These are phyloP conservation scores for Vitis hybrid DNA, from an alignment of 177 flowering plant genomes.

Conservation along the genomic window DNA sequence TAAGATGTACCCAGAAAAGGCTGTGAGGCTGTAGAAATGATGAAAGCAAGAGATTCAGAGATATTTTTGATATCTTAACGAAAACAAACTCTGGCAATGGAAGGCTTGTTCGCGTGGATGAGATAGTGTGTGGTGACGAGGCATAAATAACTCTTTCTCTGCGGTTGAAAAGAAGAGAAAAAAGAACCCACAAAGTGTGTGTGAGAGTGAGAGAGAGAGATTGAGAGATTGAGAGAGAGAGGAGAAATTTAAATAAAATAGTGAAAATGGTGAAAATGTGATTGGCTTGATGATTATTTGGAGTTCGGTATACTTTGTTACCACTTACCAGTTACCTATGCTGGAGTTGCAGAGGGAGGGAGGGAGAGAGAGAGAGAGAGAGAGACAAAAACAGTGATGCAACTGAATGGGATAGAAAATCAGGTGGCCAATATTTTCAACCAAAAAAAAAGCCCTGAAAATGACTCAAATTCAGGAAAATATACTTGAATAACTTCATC, in stretches of 20 bases:
- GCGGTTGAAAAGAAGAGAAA: background rate
- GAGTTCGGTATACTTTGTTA: background rate
- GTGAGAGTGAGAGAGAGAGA: background rate
- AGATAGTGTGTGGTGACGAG: slow-evolving; percentile 36
- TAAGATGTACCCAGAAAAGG: slow-evolving; percentile 18
- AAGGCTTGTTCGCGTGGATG: slow-evolving; percentile 27
- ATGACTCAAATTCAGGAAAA: background rate
- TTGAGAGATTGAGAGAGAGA: background rate
- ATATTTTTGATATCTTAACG: slow-evolving; percentile 4
- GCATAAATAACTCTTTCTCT: slow-evolving; percentile 22
- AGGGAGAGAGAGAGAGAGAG: background rate
- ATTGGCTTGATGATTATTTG: background rate
- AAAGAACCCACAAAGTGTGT: too few relatives aligned
- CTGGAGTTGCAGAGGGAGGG: background rate
- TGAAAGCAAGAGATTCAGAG: slow-evolving; percentile 10
- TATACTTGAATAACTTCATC: too few relatives aligned
- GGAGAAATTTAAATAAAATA: background rate
- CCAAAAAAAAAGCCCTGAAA: background rate
- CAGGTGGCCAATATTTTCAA: background rate
- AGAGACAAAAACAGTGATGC: slow-evolving; percentile 6
- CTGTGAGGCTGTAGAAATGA: slow-evolving; percentile 2
- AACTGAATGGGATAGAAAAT: background rate
- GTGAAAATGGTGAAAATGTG: background rate
- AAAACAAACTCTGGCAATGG: slow-evolving; percentile 23
- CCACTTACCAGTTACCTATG: background rate